These are phyloP conservation scores for Paxillus rubicundulus DNA, from an alignment of 768 basidiomycete species.

Conservation along the genomic window DNA sequence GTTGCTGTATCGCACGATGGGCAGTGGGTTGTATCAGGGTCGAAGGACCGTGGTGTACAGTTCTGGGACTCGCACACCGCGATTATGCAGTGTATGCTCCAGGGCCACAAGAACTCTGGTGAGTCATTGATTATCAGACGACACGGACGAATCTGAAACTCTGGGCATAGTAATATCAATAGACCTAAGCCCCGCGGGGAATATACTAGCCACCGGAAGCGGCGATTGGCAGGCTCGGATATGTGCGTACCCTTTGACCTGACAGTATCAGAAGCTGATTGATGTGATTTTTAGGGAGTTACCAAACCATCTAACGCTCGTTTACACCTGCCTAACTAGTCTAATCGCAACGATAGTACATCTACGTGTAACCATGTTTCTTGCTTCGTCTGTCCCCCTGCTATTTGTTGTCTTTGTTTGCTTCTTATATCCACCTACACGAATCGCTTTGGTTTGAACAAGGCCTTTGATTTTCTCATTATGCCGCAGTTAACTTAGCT, in stretches of 20 bases:
- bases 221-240: conserved; percentile 73
- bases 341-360: conserved; percentile 12
- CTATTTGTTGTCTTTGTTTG: neutral
- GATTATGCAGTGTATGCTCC: conserved; percentile 89
- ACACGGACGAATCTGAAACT: conserved; percentile 8
- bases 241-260: conserved; percentile 41
- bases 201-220: conserved; percentile 63
- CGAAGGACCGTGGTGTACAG: conserved; percentile 94
- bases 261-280: conserved; percentile 1
- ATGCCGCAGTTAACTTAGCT: neutral
- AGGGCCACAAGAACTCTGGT: conserved; percentile 71
- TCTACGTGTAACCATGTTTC: conserved; percentile 27
- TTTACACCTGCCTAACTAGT: conserved; percentile 1
- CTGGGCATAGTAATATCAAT: conserved; percentile 60
- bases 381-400: conserved; percentile 23
- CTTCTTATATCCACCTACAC: conserved; percentile 19
- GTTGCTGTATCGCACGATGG: conserved; percentile 88
- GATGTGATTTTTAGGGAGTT: conserved; percentile 23
- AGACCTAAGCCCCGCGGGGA: conserved; percentile 61
- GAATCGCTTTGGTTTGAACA: conserved; percentile 8
- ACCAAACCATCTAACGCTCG: conserved; percentile 26
- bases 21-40: conserved; percentile 92
- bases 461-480: conserved; percentile 4
- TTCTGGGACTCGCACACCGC: conserved; percentile 84
- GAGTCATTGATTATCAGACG: conserved; percentile 19